These are phyloP conservation scores for Chlamydomonas sp. DNA, from an alignment of 139 green algal genomes.

Conservation along the genomic window DNA sequence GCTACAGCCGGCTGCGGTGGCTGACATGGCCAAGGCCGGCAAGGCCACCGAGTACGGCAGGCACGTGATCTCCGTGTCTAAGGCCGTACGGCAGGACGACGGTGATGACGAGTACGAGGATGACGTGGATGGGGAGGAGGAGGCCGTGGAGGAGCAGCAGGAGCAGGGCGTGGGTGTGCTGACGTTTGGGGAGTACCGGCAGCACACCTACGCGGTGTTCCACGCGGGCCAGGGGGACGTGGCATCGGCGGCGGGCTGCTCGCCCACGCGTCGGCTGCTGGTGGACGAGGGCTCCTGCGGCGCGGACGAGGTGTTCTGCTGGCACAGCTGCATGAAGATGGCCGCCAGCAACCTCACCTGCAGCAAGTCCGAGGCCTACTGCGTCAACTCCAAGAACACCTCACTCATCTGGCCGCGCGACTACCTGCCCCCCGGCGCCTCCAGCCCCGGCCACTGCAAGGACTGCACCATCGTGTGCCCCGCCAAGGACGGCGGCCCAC, in stretches of 20 bases:
- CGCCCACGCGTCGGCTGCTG: slow-evolving; percentile 8
- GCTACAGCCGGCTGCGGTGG: background rate
- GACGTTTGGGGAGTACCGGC: slow-evolving; percentile 42
- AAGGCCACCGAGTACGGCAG: too few relatives aligned
- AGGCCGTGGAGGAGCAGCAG: background rate
- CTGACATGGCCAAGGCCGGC: too few relatives aligned
- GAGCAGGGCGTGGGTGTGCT: background rate
- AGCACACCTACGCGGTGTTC: slow-evolving; percentile 24
- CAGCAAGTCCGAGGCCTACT: background rate
- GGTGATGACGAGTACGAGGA: background rate
- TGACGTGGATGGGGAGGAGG: background rate
- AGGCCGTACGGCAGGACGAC: too few relatives aligned
- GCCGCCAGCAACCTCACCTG: background rate
- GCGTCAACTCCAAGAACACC: slow-evolving; percentile 7
- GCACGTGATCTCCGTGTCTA: too few relatives aligned
- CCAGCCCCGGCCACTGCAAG: slow-evolving; percentile 20
- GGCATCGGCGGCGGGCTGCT: slow-evolving; percentile 24
- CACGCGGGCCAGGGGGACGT: background rate
- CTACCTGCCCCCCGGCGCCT: background rate
- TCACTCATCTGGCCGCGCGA: slow-evolving; percentile 38
- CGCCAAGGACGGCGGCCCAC: background rate
- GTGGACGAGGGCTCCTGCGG: slow-evolving; percentile 27
- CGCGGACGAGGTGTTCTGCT: slow-evolving; percentile 47
- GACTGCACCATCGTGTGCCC: slow-evolving; percentile 36
- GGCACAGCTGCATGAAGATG: slow-evolving; percentile 40